Evolutionary conservation across 2,329 filamentous ascomycete genomes (phyloP).

Genomic region (Nemania serpens): DNA sequence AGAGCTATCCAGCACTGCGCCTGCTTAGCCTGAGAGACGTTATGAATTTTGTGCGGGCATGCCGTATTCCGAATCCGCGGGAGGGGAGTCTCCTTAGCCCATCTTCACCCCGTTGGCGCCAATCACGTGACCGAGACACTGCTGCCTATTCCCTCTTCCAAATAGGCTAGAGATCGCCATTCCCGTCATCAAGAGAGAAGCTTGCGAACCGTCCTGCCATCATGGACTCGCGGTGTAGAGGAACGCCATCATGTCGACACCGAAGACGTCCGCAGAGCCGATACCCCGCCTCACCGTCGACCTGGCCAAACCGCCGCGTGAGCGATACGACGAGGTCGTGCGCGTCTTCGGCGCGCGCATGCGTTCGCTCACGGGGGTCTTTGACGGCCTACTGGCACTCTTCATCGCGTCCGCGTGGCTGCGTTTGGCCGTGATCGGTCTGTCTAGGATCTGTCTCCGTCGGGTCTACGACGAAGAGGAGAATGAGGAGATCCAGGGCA

Average conservation of each 20-base stretch:
- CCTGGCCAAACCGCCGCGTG: slow-evolving; percentile 55
- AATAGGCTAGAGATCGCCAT: background rate
- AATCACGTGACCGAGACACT: no score
- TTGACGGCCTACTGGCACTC: slow-evolving; percentile 53
- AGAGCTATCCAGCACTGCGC: no score
- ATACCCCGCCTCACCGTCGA: slow-evolving; percentile 49
- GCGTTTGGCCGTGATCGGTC: slow-evolving; percentile 35
- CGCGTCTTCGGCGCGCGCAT: slow-evolving; percentile 50
- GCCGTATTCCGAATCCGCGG: no score
- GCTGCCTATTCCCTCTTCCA: no score
- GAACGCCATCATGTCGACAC: slow-evolving; percentile 18
- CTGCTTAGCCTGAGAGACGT: no score
- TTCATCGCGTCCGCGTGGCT: slow-evolving; percentile 32
- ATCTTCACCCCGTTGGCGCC: no score
- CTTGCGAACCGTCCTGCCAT: background rate
- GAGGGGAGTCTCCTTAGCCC: no score
- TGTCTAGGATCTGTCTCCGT: slow-evolving; percentile 46
- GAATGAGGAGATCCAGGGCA: slow-evolving; percentile 64
- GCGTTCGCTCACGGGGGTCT: slow-evolving; percentile 50
- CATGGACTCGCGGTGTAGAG: background rate
- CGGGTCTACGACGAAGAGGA: slow-evolving; percentile 60
- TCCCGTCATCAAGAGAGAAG: background rate
- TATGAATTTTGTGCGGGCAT: no score
- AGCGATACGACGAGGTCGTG: slow-evolving; percentile 57
- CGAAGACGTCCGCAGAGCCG: background rate